Conservation (phyloP, 768 basidiomycete species). For the Termitomyces sp. region DNA sequence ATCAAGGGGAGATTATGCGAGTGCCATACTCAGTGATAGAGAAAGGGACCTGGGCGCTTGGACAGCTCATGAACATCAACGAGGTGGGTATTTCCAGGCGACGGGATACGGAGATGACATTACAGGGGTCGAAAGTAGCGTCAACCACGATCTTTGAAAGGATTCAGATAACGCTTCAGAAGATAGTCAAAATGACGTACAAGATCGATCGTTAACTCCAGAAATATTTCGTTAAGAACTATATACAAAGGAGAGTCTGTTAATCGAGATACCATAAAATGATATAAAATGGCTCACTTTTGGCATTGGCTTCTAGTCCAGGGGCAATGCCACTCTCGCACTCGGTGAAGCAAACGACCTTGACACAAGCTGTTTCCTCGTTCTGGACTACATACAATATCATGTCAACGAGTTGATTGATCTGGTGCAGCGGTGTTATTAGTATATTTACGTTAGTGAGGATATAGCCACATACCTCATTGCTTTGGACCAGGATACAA, state of each 20-base stretch:
- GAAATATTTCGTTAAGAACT: too few relatives aligned
- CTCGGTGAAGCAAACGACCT: conserved; percentile 64
- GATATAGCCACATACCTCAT: conserved; percentile 47
- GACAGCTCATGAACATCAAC: too few relatives aligned
- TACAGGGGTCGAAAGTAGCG: background rate
- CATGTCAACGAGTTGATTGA: conserved; percentile 60
- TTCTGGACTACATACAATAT: conserved; percentile 62
- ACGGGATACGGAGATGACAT: background rate
- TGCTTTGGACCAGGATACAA: conserved; percentile 56
- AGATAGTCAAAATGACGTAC: background rate
- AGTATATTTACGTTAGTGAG: too few relatives aligned
- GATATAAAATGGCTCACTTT: background rate
- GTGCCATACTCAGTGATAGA: background rate
- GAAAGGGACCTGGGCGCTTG: too few relatives aligned
- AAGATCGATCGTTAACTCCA: background rate
- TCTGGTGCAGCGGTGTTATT: conserved; percentile 34
- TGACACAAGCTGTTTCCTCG: conserved; percentile 66
- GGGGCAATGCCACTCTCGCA: conserved; percentile 51
- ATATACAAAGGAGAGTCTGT: too few relatives aligned
- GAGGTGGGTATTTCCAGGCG: background rate
- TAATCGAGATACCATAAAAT: background rate
- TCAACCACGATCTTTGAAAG: background rate
- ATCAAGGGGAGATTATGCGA: background rate
- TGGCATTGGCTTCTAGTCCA: conserved; percentile 26
- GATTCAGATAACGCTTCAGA: background rate